These are phyloP conservation scores for Eutrema heterophyllum DNA, from an alignment of 345 rosid species.

Conservation along the genomic window DNA sequence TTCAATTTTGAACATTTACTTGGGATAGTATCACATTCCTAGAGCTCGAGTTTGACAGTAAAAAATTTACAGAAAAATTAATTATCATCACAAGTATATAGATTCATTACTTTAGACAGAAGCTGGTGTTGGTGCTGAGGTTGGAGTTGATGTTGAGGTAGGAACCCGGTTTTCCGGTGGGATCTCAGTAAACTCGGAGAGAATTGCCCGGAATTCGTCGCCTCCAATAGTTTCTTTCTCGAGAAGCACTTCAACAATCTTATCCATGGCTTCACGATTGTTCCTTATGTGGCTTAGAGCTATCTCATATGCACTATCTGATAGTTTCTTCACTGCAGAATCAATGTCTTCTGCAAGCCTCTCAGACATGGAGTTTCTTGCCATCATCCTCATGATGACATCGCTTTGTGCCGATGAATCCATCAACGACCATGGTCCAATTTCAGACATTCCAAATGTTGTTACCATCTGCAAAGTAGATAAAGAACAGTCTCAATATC, in stretches of 20 bases:
- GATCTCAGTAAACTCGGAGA: conserved; percentile 85
- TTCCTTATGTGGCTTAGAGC: conserved; percentile 72
- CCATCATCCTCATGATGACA: conserved; percentile 99
- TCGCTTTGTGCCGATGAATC: conserved; percentile 81
- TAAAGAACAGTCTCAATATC: conserved; percentile 11
- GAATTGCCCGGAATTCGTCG: conserved; percentile 91
- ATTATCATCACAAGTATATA: conserved; percentile 23
- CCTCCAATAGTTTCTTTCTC: conserved; percentile 92
- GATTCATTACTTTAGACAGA: conserved; percentile 28
- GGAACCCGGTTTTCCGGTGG: conserved; percentile 76
- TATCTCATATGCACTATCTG: conserved; percentile 80
- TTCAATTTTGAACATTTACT: conserved; percentile 19
- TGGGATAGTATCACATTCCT: conserved; percentile 10
- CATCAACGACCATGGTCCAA: conserved; percentile 98
- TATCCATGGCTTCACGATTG: conserved; percentile 97
- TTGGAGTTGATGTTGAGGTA: conserved; percentile 33
- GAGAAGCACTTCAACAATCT: conserved; percentile 84
- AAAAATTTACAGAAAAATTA: conserved; percentile 21
- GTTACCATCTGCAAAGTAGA: conserved; percentile 73
- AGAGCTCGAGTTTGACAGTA: conserved; percentile 10
- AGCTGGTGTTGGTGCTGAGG: conserved; percentile 48
- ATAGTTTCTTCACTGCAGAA: conserved; percentile 62
- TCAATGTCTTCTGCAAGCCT: conserved; percentile 96
- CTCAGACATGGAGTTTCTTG: conserved; percentile 97
- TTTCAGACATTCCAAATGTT: conserved; percentile 97